phyloP scores from a whole-genome alignment of 75 land plant genomes.

The Pinus taeda region DNA sequence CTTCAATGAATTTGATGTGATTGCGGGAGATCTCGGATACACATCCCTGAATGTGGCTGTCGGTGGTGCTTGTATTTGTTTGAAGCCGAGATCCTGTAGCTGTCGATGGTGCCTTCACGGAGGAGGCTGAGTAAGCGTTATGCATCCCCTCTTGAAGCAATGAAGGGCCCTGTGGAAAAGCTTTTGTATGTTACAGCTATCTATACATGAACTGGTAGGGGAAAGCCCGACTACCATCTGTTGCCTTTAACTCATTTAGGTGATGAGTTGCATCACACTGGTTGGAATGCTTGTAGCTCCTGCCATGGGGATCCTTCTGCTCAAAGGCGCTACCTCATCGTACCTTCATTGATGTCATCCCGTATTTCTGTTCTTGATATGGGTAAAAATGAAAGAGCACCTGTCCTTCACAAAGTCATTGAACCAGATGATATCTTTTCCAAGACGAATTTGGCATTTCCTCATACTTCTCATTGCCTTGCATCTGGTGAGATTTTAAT shows the following conservation, averaged over 20 bases:
- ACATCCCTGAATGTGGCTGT: too few relatives aligned
- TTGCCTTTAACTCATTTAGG: conserved; percentile 67
- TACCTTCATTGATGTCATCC: conserved; percentile 77
- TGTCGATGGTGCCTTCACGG: too few relatives aligned
- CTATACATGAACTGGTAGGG: conserved; percentile 82
- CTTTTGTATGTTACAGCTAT: conserved; percentile 88
- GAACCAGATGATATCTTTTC: conserved; percentile 37
- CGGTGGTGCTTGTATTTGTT: too few relatives aligned
- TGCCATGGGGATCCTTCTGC: conserved; percentile 83
- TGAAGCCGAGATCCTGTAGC: too few relatives aligned
- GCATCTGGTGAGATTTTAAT: conserved; percentile 43
- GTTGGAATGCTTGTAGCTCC: conserved; percentile 99
- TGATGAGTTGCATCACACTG: conserved; percentile 95
- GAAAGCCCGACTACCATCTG: conserved; percentile 87
- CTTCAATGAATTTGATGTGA: too few relatives aligned
- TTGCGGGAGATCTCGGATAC: too few relatives aligned
- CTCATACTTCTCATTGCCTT: conserved; percentile 50
- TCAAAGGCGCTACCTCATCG: conserved; percentile 68
- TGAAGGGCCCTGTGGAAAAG: conserved; percentile 77
- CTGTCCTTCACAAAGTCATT: conserved; percentile 38
- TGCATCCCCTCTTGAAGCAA: conserved; percentile 79
- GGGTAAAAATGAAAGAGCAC: conserved; percentile 27
- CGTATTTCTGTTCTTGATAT: conserved; percentile 46
- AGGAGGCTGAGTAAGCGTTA: too few relatives aligned
- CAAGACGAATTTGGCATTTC: conserved; percentile 45